Evolutionary conservation across 352 stramenopile species (phyloP), one percentile per base, ranked within the genome.

Genomic region (Detonula confervacea): DNA sequence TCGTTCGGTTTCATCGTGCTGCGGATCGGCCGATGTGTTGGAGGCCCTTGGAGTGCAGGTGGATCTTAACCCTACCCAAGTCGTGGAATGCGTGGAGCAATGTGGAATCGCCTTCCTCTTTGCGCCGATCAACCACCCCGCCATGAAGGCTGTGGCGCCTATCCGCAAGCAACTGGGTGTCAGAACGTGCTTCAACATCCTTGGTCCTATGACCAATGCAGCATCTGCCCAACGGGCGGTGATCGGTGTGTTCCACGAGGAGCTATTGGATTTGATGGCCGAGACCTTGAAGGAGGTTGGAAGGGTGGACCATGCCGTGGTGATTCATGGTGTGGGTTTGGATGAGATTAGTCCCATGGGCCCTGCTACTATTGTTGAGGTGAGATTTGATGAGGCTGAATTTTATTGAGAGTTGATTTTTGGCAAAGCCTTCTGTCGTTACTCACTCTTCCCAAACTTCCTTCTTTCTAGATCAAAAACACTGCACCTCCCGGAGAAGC

Each of bases 301-400:
- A 7, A 94, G 95, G 46, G 93, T 99, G 1, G 97, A 99, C 76
- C 97, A 99, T 87, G 97, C 96, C 8, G 94, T 99, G 24, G 96
- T 99, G 16, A 97, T 99, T 59, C 97, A 99, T 91, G 98, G 97
- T 46, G 95, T 95, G 9, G 97, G 97, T 3, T 92, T 99, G n/a
- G 97, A 99, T 87, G 97, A 99, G 80, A 97, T 99, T 60, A 98
- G 97, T 83, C 96, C 97, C 24, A 93, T 99, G 37, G 97, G 97
- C 12, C 87, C 91, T 25, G 94, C 90, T 12, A 93, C 79, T 29
- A 91, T 96, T 76, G 67, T 95, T 30, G 94, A 95, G 84, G 79
- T 90, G 39, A 87, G 78, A 70, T n/a, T n/a, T n/a, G n/a, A n/a
- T n/a, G n/a, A n/a, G n/a, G n/a, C n/a, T n/a, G n/a, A n/a, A n/a